A percentile compares a stretch with the other conserved stretches of the same genome.
Evolutionary conservation across 1,284 basidiomycete species (phyloP).

Genomic region (Grifola frondosa): DNA sequence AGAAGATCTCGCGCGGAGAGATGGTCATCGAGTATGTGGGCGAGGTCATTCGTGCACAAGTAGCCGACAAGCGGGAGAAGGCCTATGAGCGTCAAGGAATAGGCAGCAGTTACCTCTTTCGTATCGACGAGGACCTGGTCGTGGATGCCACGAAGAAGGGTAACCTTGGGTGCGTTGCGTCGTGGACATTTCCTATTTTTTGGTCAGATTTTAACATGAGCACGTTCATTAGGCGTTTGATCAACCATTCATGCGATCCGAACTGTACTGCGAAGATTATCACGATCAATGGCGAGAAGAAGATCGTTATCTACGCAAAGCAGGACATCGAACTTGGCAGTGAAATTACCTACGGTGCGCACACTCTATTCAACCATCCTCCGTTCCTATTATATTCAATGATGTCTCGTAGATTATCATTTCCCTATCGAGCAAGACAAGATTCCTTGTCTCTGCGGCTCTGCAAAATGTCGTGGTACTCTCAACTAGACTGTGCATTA

Average conservation of each 20-base stretch:
- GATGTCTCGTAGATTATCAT: constrained; percentile 70
- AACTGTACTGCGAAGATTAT: constrained; percentile 99
- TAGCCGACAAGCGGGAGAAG: constrained; percentile 97
- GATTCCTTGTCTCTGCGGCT: constrained; percentile 87
- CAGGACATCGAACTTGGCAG: constrained; percentile 90
- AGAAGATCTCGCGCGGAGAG: constrained; percentile 90
- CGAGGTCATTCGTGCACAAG: constrained; percentile 92
- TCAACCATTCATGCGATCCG: constrained; percentile 97
- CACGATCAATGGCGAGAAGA: constrained; percentile 96
- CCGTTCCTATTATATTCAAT: constrained; percentile 2
- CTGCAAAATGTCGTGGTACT: constrained; percentile 84
- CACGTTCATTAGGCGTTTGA: constrained; percentile 66
- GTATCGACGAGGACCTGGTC: constrained; percentile 89
- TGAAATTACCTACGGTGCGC: constrained; percentile 89
- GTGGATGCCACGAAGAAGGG: constrained; percentile 99
- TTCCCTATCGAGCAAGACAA: constrained; percentile 93
- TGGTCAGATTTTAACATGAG: constrained; percentile 10
- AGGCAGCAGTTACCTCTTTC: constrained; percentile 91
- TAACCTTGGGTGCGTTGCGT: constrained; percentile 80
- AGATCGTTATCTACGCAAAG: constrained; percentile 99
- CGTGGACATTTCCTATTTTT: constrained; percentile 10
- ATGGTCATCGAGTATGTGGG: constrained; percentile 99
- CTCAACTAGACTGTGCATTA: constrained; percentile 63
- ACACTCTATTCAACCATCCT: constrained; percentile 3
- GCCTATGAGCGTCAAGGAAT: constrained; percentile 95